Evolutionary conservation across 345 rosid species (phyloP).

Genomic region (Arabidopsis suecica): DNA sequence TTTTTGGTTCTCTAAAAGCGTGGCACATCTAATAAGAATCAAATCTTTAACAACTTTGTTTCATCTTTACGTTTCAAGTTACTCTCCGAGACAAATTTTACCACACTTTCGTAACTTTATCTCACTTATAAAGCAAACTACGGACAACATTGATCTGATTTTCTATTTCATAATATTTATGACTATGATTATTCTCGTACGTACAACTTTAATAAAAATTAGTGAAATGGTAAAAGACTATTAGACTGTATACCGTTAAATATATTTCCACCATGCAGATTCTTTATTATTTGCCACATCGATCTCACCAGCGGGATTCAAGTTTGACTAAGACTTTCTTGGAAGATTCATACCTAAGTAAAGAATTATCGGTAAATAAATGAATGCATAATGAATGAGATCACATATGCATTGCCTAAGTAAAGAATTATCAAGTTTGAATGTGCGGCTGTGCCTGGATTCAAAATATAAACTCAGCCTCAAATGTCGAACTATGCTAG

Average conservation of each 20-base stretch:
- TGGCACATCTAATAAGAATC: slow-evolving; percentile 26
- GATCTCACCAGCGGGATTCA: background rate
- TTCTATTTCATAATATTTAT: background rate
- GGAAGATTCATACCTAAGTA: background rate
- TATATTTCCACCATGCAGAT: background rate
- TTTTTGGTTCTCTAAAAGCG: slow-evolving; percentile 37
- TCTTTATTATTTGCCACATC: background rate
- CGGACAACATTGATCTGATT: background rate
- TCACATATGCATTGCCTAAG: background rate
- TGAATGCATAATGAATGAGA: background rate
- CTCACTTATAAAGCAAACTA: background rate
- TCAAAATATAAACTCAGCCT: background rate
- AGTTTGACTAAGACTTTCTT: background rate
- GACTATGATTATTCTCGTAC: slow-evolving; percentile 16
- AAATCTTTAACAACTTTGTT: slow-evolving; percentile 30
- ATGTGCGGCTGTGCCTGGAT: background rate
- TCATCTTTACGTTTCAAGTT: slow-evolving; percentile 41
- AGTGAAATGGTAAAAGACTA: background rate
- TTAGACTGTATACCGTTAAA: background rate
- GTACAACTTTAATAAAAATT: background rate
- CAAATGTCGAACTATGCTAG: background rate
- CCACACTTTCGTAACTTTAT: background rate
- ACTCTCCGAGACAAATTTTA: slow-evolving; percentile 4
- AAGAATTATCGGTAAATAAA: background rate
- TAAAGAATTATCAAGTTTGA: no score